phyloP scores from a whole-genome alignment of 1,284 basidiomycete genomes.

The Irpex sp. region DNA sequence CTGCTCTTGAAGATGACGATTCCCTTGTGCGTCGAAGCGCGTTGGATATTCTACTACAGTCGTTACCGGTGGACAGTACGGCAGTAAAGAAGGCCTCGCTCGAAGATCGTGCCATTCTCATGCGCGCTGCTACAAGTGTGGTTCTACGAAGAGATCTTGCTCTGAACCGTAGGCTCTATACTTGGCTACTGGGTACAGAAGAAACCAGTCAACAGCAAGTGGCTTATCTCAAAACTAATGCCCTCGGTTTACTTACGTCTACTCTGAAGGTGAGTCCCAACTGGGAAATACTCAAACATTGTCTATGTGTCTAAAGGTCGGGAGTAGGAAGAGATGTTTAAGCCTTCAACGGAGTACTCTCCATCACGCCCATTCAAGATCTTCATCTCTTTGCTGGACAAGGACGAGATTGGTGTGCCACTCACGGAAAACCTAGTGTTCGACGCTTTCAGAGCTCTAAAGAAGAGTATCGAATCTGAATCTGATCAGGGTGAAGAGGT shows the following conservation, averaged over 20 bases:
- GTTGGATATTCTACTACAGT: slow-evolving; percentile 78
- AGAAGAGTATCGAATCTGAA: slow-evolving; percentile 48
- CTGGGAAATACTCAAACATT: neutral
- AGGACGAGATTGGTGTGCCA: slow-evolving; percentile 90
- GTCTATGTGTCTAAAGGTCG: neutral
- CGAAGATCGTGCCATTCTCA: slow-evolving; percentile 72
- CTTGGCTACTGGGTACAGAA: slow-evolving; percentile 86
- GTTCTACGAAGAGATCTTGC: slow-evolving; percentile 92
- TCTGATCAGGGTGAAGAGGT: slow-evolving; percentile 64
- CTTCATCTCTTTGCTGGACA: slow-evolving; percentile 92
- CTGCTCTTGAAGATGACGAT: slow-evolving; percentile 88
- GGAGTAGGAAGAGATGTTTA: slow-evolving; percentile 68
- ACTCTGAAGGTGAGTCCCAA: slow-evolving; percentile 59
- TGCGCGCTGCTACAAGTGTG: slow-evolving; percentile 77
- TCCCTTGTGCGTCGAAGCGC: slow-evolving; percentile 81
- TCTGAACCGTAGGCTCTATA: slow-evolving; percentile 88
- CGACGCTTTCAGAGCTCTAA: slow-evolving; percentile 75
- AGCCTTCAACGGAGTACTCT: slow-evolving; percentile 64
- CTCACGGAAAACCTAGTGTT: slow-evolving; percentile 79
- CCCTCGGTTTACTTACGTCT: slow-evolving; percentile 62
- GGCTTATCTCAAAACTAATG: slow-evolving; percentile 65
- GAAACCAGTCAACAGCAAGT: slow-evolving; percentile 76
- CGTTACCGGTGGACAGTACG: slow-evolving; percentile 69
- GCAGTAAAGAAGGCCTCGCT: slow-evolving; percentile 63
- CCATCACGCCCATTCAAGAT: slow-evolving; percentile 91